Percentiles rank a stretch among this genome's conserved stretches.
Conservation (phyloP, 2,329 filamentous ascomycete genomes). For the Sarocladium strictum region DNA sequence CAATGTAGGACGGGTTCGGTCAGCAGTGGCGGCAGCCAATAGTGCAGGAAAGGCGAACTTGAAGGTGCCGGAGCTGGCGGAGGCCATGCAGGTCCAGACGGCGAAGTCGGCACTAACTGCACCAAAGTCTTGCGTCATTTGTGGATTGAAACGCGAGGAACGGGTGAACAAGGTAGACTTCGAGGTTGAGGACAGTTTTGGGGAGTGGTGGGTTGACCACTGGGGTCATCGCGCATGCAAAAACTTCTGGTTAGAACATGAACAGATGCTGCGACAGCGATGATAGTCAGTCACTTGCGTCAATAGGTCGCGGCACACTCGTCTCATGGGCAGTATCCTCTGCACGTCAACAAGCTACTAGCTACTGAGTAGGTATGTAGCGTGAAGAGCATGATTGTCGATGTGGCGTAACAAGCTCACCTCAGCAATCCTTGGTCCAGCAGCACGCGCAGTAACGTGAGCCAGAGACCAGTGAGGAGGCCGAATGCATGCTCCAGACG, state of each 20-base stretch:
- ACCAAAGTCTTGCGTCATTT: constrained; percentile 72
- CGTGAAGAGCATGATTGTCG: neutral
- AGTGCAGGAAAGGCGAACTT: constrained; percentile 47
- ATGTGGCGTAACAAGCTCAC: neutral
- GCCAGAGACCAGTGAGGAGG: neutral
- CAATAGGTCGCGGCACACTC: too few species aligned
- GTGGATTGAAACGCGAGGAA: constrained; percentile 84
- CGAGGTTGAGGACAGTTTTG: constrained; percentile 82
- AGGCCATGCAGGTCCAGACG: constrained; percentile 61
- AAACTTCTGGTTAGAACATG: constrained; percentile 80
- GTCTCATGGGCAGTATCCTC: too few species aligned
- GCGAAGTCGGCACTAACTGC: constrained; percentile 71
- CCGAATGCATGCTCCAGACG: neutral
- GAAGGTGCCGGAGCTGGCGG: constrained; percentile 63
- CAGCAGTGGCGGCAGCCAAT: constrained; percentile 63
- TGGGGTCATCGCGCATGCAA: constrained; percentile 77
- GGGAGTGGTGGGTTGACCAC: constrained; percentile 93
- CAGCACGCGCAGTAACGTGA: neutral
- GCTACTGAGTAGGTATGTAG: too few species aligned
- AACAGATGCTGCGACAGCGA: constrained; percentile 61
- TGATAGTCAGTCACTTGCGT: constrained; percentile 27
- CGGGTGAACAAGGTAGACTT: constrained; percentile 69
- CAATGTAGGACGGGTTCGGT: constrained; percentile 68
- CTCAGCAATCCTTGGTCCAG: neutral
- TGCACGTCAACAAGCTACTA: too few species aligned